Conservation (phyloP, 2,329 filamentous ascomycete species). For the Rhinocladiella similis region DNA sequence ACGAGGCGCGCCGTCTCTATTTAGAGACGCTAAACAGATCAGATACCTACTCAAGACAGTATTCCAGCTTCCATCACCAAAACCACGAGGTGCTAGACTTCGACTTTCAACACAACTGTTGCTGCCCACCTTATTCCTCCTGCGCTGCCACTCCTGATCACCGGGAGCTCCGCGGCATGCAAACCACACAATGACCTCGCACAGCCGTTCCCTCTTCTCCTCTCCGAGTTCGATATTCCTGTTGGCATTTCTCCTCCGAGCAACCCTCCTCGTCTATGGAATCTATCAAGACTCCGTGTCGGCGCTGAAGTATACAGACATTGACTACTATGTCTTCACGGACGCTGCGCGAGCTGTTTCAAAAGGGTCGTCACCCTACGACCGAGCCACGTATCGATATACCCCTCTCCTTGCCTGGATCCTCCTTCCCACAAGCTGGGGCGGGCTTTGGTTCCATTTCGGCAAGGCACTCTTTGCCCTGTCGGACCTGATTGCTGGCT, state of each 20-base stretch:
- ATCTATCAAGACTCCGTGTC: slow-evolving; percentile 90
- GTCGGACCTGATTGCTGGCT: slow-evolving; percentile 82
- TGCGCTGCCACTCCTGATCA: no score
- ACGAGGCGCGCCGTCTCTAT: no score
- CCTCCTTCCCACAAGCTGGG: slow-evolving; percentile 73
- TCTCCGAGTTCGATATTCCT: slow-evolving; percentile 38
- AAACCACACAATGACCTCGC: slow-evolving; percentile 13
- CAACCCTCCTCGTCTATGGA: slow-evolving; percentile 78
- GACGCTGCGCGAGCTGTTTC: slow-evolving; percentile 81
- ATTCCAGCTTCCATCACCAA: no score
- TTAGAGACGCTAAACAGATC: no score
- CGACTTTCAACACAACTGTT: no score
- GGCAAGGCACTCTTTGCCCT: slow-evolving; percentile 85
- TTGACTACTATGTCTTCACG: slow-evolving; percentile 98
- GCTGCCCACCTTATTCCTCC: no score
- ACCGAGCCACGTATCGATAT: slow-evolving; percentile 92
- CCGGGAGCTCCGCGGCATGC: slow-evolving; percentile 4
- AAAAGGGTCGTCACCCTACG: slow-evolving; percentile 73
- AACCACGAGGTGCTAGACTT: no score
- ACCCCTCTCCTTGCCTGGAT: slow-evolving; percentile 93
- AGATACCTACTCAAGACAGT: no score
- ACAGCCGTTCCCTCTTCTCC: slow-evolving; percentile 32
- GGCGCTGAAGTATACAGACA: slow-evolving; percentile 95
- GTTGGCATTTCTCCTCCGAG: slow-evolving; percentile 61
- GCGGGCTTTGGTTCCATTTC: slow-evolving; percentile 68